Evolutionary conservation across 331 rosid genomes (phyloP), one percentile per base, ranked within the genome.

Genomic region (Stylosanthes scabra): DNA sequence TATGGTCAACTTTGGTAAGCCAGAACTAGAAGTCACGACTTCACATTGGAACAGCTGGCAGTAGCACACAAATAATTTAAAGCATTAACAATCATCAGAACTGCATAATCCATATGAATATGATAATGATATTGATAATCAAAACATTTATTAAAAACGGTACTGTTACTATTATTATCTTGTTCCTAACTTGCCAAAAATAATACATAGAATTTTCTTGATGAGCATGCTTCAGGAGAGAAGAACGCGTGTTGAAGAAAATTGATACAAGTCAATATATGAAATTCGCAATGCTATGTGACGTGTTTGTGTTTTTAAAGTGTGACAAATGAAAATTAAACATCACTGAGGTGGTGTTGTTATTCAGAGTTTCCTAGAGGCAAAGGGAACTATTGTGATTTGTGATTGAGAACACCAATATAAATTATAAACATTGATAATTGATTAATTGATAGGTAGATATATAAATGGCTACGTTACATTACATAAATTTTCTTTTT

Each of bases 31-130:
- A 62, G 80, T 14, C 3, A 59, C 13, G 65, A 63, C 80, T 11
- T 68, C 76, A 60, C 16, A 44, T 27, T 25, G n/a, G 37, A 12
- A 74, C 84, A 74, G 58, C 41, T 75, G 70, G 80, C 84, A 80
- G 29, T 70, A 69, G 80, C 77, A 80, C 41, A 11, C 71, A 34
- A n/a, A 14, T 50, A 31, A 31, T 20, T 20, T 20, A 0, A 20
- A 20, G 25, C 25, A 20, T 20, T 20, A 20, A 9, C 2, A 29
- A 9, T 8, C 13, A 50, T 5, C 56, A 50, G 20, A 50, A 50
- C 3, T 50, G 14, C 56, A n/a, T 50, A 12, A 50, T 50, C 56
- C 8, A 50, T 50, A 50, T 4, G 7, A 0, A 39, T 39, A 39
- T 39, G 25, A 20, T 20, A 20, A 20, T 39, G 9, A n/a, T n/a